Conservation (phyloP, 345 rosid genomes). For the Cochlearia excelsa region DNA sequence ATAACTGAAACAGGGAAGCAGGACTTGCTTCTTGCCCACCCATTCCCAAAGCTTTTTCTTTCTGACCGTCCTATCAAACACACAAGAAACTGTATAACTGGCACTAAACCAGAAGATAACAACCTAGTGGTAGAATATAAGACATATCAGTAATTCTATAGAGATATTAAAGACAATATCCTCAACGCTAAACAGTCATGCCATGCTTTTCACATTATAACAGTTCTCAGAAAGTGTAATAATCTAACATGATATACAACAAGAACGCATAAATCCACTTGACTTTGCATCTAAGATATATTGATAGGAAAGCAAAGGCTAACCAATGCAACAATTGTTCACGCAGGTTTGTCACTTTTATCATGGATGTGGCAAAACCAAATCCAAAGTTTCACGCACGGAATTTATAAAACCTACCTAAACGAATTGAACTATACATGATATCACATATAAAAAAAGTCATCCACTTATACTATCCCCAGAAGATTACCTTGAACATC, state of each 20-base stretch:
- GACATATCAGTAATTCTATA: not conserved
- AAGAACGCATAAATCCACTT: not conserved
- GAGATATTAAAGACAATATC: constrained; percentile 1
- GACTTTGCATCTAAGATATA: constrained; percentile 9
- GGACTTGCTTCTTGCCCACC: constrained; percentile 72
- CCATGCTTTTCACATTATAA: not conserved
- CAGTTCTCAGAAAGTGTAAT: constrained; percentile 2
- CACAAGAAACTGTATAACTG: constrained; percentile 14
- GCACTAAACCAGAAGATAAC: constrained; percentile 18
- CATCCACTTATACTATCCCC: constrained; percentile 10
- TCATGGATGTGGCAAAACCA: not conserved
- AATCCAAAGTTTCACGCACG: constrained; percentile 9
- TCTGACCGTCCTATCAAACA: constrained; percentile 52
- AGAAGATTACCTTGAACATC: constrained; percentile 81
- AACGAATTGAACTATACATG: not conserved
- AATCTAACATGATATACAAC: constrained; percentile 7
- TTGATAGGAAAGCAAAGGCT: not conserved
- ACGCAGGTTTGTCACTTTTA: constrained; percentile 1
- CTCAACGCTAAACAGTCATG: constrained; percentile 11
- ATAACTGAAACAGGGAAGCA: constrained; percentile 72
- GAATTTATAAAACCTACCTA: constrained; percentile 4
- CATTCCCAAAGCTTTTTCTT: constrained; percentile 72
- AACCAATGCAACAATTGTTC: constrained; percentile 4
- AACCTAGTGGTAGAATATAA: constrained; percentile 4
- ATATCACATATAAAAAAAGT: not conserved